These are phyloP conservation scores for Dentipellis fragilis DNA, from an alignment of 768 basidiomycete genomes.

Conservation along the genomic window DNA sequence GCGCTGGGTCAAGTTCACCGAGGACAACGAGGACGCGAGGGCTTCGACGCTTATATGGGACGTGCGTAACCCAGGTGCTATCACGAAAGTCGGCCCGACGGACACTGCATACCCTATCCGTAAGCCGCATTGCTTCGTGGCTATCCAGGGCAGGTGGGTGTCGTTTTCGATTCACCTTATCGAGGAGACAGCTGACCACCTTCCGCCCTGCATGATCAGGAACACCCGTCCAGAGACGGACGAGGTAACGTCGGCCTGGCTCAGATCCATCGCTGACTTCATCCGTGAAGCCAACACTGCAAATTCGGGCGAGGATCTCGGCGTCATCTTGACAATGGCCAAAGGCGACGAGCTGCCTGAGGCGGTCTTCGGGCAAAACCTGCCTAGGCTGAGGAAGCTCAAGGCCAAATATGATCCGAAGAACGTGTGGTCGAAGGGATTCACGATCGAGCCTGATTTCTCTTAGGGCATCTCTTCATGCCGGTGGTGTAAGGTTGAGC, in stretches of 20 bases:
- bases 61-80: not conserved
- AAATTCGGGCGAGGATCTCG: slow-evolving; percentile 7
- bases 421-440: slow-evolving; percentile 20
- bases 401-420: slow-evolving; percentile 25
- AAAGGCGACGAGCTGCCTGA: slow-evolving; percentile 17
- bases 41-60: not conserved
- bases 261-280: not conserved
- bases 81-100: not conserved
- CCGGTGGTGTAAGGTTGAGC: too few relatives aligned
- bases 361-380: slow-evolving; percentile 20
- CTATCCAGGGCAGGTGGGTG: slow-evolving; percentile 13
- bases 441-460: slow-evolving; percentile 17
- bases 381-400: slow-evolving; percentile 16
- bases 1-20: not conserved
- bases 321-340: slow-evolving; percentile 15
- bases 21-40: not conserved
- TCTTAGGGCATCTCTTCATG: too few relatives aligned
- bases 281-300: not conserved
- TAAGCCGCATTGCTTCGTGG: slow-evolving; percentile 15
- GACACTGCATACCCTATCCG: slow-evolving; percentile 11
- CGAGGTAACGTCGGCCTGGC: not conserved
- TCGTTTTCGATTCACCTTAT: slow-evolving; percentile 1
- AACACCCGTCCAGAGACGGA: not conserved
- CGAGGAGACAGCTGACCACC: not conserved
- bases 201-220: not conserved